Evolutionary conservation across 78 protist species (phyloP).

Genomic region (Dictyostelium citrinum): DNA sequence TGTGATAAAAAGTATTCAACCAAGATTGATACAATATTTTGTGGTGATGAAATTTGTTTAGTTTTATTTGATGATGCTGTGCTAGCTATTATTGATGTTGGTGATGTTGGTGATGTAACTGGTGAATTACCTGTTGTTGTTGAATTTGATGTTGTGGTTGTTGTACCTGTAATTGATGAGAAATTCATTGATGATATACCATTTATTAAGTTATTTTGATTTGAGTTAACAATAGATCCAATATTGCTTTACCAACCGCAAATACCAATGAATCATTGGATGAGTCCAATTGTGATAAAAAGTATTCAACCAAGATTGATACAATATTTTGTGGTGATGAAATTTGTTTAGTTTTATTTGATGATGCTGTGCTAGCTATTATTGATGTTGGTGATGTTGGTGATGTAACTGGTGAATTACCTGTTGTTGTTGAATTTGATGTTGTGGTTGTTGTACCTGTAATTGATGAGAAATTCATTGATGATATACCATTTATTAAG

Average conservation of each 20-base stretch:
- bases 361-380: background rate
- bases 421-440: too few relatives aligned
- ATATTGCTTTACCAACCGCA: conserved; percentile 57
- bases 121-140: background rate
- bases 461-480: too few relatives aligned
- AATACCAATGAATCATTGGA: conserved; percentile 58
- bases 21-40: conserved; percentile 28
- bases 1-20: conserved; percentile 37
- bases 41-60: conserved; percentile 36
- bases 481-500: too few relatives aligned
- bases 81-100: background rate
- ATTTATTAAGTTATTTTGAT: too few relatives aligned
- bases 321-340: conserved; percentile 64
- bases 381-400: background rate
- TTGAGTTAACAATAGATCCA: conserved; percentile 55
- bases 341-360: background rate
- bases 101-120: background rate
- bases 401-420: background rate
- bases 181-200: background rate
- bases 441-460: too few relatives aligned
- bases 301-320: conserved; percentile 37
- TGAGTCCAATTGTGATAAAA: conserved; percentile 2
- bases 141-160: too few relatives aligned
- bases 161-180: background rate
- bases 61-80: background rate